Base-by-base conservation (phyloP, 1,284 basidiomycete species). In the Albatrellus sp. region DNA sequence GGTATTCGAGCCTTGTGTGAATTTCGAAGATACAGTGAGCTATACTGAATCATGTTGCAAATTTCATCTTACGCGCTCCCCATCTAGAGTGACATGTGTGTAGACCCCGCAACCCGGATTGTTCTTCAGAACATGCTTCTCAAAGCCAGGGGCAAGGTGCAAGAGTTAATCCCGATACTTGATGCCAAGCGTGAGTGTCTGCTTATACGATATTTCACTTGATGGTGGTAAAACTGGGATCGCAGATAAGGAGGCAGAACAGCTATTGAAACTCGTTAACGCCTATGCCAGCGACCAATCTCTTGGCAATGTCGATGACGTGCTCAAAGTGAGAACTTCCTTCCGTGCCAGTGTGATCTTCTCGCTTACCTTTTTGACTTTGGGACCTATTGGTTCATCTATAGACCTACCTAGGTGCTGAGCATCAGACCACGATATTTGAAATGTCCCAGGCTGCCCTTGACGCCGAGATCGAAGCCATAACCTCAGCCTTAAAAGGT, bases 51-150 rank as follows among this genome's bases (percentile, higher is more conserved):
- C 37, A 24, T 14, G 6, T 38, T 24, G 37, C 37, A 5, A 12
- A 5, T 16, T 20, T 24, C 13, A 16, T 9, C 34, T 35, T 9
- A 17, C 34, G 16, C 9, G 3, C 8, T 17, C 17, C 8, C 17
- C 8, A 36, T n/a, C 36, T 38, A 87, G 83, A 67, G 65, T 32
- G 73, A 70, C 8, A 72, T 87, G 59, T 79, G 65, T 52, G 58
- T 77, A 17, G 84, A 86, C 37, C 61, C 72, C 16, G 71, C 70
- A 9, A 76, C 86, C 0, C 88, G 85, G 59, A 67, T 86, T 2
- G 74, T 83, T 54, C 64, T 89, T 13, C 85, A 89, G 62, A 89
- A 89, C 57, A 80, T 79, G 50, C 68, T 89, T n/a, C 62, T 62
- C 44, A 70, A 69, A 45, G 74, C 72, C 45, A 69, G 73, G 46